phyloP scores from a whole-genome alignment of 768 basidiomycete genomes.

The Xanthoconium stramineum region DNA sequence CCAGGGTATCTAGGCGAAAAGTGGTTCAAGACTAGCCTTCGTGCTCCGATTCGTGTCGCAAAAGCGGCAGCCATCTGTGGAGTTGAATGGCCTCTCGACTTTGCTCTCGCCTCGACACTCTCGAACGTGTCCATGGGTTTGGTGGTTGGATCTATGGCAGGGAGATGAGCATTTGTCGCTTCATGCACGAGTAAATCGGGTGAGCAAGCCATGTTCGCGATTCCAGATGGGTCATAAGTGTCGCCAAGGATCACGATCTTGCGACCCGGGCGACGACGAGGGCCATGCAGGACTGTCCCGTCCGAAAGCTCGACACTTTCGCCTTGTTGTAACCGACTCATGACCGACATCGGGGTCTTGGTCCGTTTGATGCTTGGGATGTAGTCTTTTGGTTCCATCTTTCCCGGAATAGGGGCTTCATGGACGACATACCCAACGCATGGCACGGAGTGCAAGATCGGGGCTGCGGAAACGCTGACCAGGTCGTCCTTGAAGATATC shows the following conservation, averaged over 20 bases:
- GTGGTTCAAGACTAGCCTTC: conserved; percentile 73
- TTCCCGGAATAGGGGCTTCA: conserved; percentile 73
- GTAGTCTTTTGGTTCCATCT: conserved; percentile 67
- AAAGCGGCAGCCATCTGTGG: conserved; percentile 88
- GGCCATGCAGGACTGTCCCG: conserved; percentile 69
- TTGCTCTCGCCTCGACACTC: conserved; percentile 59
- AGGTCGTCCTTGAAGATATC: conserved; percentile 56
- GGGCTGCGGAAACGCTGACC: conserved; percentile 69
- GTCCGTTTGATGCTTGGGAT: conserved; percentile 67
- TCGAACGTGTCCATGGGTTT: conserved; percentile 61
- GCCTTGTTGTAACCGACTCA: conserved; percentile 65
- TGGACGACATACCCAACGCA: conserved; percentile 76
- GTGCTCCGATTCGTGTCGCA: conserved; percentile 61
- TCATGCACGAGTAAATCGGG: conserved; percentile 83
- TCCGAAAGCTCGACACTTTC: conserved; percentile 62
- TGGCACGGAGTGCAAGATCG: conserved; percentile 76
- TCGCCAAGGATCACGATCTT: conserved; percentile 84
- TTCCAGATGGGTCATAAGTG: conserved; percentile 75
- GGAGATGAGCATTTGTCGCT: conserved; percentile 84
- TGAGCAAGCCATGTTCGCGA: conserved; percentile 55
- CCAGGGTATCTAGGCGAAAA: conserved; percentile 81
- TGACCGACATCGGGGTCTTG: conserved; percentile 62
- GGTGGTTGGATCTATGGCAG: conserved; percentile 55
- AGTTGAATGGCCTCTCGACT: conserved; percentile 84
- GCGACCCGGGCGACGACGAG: conserved; percentile 60